These are phyloP conservation scores for Heterobasidion irregulare DNA, from an alignment of 1,284 basidiomycete species.

Conservation along the genomic window DNA sequence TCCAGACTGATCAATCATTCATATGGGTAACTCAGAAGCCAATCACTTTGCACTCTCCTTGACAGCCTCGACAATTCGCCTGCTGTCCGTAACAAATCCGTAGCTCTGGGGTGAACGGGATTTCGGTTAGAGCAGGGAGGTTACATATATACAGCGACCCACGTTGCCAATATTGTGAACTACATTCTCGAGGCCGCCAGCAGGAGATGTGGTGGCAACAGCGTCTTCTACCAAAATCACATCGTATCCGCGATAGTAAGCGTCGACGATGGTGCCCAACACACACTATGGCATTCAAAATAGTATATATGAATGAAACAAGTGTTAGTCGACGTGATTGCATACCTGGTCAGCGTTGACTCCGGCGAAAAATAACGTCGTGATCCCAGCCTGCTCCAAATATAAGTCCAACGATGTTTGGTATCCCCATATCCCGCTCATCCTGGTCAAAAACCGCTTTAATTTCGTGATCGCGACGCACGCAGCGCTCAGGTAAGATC, in stretches of 20 bases:
- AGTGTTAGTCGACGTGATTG: neutral
- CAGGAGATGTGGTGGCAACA: conserved; percentile 54
- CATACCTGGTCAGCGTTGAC: conserved; percentile 62
- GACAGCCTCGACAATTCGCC: neutral
- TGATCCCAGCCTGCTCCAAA: conserved; percentile 54
- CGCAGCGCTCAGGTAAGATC: neutral
- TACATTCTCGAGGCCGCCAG: conserved; percentile 50
- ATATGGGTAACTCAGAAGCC: no score
- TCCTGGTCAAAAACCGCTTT: conserved; percentile 25
- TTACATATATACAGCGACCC: conserved; percentile 15
- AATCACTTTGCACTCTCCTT: neutral
- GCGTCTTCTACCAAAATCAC: conserved; percentile 48
- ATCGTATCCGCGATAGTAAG: conserved; percentile 58
- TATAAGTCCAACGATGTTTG: conserved; percentile 53
- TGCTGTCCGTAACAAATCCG: neutral
- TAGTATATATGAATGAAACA: neutral
- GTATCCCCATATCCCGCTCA: conserved; percentile 61
- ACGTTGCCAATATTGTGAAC: conserved; percentile 49
- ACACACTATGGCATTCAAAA: conserved; percentile 37
- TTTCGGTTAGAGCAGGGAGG: neutral
- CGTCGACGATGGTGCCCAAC: conserved; percentile 54
- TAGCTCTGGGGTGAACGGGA: neutral
- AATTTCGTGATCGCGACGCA: no score
- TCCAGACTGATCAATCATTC: no score
- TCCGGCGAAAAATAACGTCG: conserved; percentile 53